phyloP scores from a whole-genome alignment of 345 rosid genomes.

The Garcia nutans region DNA sequence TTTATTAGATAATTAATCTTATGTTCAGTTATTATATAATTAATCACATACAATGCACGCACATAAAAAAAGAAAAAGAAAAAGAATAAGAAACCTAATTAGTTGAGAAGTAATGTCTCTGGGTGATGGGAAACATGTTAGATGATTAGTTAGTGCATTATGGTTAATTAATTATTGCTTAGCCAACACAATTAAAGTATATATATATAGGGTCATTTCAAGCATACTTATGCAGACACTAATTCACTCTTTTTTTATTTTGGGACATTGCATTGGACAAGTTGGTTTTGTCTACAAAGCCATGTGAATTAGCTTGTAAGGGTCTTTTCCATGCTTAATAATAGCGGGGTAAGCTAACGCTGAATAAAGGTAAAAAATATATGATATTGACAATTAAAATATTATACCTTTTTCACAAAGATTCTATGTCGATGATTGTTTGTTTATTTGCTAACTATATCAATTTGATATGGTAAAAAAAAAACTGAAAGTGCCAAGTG shows the following conservation, averaged over 20 bases:
- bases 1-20: too few species aligned
- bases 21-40: too few species aligned
- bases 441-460: too few species aligned
- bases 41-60: too few species aligned
- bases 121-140: too few species aligned
- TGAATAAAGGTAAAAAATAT: not conserved
- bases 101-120: too few species aligned
- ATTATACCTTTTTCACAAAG: not conserved
- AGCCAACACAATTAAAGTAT: not conserved
- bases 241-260: not conserved
- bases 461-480: too few species aligned
- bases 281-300: not conserved
- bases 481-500: too few species aligned
- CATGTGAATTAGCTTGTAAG: constrained; percentile 1
- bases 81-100: too few species aligned
- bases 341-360: not conserved
- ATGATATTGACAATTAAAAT: not conserved
- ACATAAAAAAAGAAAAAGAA: too few species aligned
- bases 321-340: not conserved
- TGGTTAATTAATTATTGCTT: not conserved
- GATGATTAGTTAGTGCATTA: too few species aligned
- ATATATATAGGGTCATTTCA: not conserved
- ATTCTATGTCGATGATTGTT: not conserved
- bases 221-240: not conserved
- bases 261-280: not conserved